These are phyloP conservation scores for Beauveria sp. DNA, from an alignment of 2,329 filamentous ascomycete species.

Conservation along the genomic window DNA sequence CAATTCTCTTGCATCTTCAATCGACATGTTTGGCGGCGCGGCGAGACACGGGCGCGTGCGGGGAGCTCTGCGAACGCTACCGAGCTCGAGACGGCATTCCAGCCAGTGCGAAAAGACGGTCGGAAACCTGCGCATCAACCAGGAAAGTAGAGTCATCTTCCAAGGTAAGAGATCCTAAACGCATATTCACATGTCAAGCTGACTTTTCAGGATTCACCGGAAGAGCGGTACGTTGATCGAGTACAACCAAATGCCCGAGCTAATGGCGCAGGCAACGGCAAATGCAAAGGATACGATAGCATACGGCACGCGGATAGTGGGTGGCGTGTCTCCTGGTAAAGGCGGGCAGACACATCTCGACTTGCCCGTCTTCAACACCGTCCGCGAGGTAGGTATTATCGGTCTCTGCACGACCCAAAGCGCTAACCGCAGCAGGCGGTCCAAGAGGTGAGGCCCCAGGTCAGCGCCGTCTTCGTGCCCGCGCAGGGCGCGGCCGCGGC, in stretches of 20 bases:
- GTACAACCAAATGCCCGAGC: neutral
- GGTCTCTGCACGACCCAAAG: neutral
- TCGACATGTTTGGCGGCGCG: conserved; percentile 2
- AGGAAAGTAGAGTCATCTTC: conserved; percentile 27
- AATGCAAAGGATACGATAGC: conserved; percentile 31
- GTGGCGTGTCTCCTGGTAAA: conserved; percentile 31
- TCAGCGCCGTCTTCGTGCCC: conserved; percentile 66
- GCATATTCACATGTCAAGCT: neutral
- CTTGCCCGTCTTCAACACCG: conserved; percentile 29
- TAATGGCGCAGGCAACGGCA: conserved; percentile 23
- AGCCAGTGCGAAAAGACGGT: conserved; percentile 23
- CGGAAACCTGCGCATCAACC: conserved; percentile 21
- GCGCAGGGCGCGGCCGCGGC: conserved; percentile 58
- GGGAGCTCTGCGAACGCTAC: neutral
- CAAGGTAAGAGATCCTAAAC: conserved; percentile 19
- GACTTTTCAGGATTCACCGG: conserved; percentile 28
- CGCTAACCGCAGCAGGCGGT: conserved; percentile 23
- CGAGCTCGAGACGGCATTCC: neutral
- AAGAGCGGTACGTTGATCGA: conserved; percentile 22
- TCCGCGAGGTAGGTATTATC: conserved; percentile 21
- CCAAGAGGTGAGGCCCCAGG: conserved; percentile 44
- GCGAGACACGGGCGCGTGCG: neutral
- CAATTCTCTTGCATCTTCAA: too few relatives aligned
- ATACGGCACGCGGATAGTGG: conserved; percentile 31
- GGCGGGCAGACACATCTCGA: conserved; percentile 25